Evolutionary conservation across 768 basidiomycete genomes (phyloP).

Genomic region (Leucocoprinus leucothites): DNA sequence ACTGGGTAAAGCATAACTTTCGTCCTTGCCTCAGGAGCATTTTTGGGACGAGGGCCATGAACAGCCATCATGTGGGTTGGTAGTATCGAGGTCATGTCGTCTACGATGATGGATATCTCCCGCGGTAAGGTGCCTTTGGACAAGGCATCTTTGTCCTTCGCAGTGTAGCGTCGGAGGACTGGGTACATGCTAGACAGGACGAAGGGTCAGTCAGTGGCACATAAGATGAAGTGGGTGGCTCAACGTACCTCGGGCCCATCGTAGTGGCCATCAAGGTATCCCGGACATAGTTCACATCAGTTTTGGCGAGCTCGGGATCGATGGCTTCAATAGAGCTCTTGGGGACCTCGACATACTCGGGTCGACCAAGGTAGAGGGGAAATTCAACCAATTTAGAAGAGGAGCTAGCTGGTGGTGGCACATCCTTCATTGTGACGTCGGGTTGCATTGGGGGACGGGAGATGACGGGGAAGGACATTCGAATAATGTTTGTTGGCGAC

Average conservation of each 20-base stretch:
- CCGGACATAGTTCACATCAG: constrained; percentile 52
- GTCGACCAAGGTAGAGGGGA: constrained; percentile 52
- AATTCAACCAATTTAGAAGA: constrained; percentile 31
- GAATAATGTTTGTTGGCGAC: constrained; percentile 16
- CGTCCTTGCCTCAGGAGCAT: constrained; percentile 16
- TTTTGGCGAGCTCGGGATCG: constrained; percentile 45
- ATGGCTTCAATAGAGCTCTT: constrained; percentile 44
- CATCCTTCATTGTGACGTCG: constrained; percentile 33
- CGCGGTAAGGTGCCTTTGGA: constrained; percentile 34
- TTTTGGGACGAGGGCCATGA: constrained; percentile 21
- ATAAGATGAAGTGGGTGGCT: constrained; percentile 13
- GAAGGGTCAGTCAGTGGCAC: background rate
- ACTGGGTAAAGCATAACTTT: constrained; percentile 56
- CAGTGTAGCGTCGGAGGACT: constrained; percentile 1
- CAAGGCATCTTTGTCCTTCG: constrained; percentile 27
- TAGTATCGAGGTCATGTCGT: constrained; percentile 26
- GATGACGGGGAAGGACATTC: constrained; percentile 26
- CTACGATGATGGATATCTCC: constrained; percentile 39
- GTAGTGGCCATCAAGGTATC: constrained; percentile 33
- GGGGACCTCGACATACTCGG: constrained; percentile 44
- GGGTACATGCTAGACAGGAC: background rate
- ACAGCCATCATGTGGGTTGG: constrained; percentile 59
- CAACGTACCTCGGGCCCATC: background rate
- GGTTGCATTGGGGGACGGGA: constrained; percentile 12
- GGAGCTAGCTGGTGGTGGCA: constrained; percentile 12